Evolutionary conservation across 108 stramenopile species (phyloP), one percentile per base, ranked within the genome.

Genomic region (Cylindrotheca fusiformis): DNA sequence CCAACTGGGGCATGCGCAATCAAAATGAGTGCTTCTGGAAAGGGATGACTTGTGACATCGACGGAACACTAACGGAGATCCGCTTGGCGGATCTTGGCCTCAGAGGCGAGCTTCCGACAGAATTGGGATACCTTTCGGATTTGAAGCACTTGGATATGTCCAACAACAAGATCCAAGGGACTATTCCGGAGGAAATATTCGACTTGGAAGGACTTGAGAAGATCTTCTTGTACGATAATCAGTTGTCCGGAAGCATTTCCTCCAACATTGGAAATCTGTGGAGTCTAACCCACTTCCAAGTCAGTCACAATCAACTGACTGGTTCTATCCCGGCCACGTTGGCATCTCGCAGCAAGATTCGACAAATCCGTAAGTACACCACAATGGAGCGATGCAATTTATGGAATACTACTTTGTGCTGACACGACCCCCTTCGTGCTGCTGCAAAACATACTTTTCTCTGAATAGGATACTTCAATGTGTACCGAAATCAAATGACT

Each of bases 41-140:
- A 21, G 88, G 88, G 21, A 53, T 90, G 28, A 59, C 69, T 8
- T 90, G 88, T 54, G 72, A 87, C 59, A 56, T 29, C 1, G 67
- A 82, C 23, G 73, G 58, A 1, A 48, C 71, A 10, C 72, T 90
- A 3, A 56, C 65, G 14, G 32, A 69, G 26, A 68, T 90, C 25
- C 36, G 28, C 2, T 71, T 81, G 48, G 54, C 54, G 20, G 65
- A 66, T 61, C 51, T 51, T 2, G 62, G 67, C 19, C 56, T 84
- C 21, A 45, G 26, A 29, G 81, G 88, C 23, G 51, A 51, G 10
- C 32, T 63, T 26, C 67, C 67, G 22, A 41, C 28, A 6, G 28
- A 63, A 26, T 29, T 68, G 17, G 49, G 48, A 2, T 53, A 58
- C n/a, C 32, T 75, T 30, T 44, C 61, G 20, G 25, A 63, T 21